Base-by-base conservation (phyloP, 441 rosid species). In the Eutrema salsugineum region DNA sequence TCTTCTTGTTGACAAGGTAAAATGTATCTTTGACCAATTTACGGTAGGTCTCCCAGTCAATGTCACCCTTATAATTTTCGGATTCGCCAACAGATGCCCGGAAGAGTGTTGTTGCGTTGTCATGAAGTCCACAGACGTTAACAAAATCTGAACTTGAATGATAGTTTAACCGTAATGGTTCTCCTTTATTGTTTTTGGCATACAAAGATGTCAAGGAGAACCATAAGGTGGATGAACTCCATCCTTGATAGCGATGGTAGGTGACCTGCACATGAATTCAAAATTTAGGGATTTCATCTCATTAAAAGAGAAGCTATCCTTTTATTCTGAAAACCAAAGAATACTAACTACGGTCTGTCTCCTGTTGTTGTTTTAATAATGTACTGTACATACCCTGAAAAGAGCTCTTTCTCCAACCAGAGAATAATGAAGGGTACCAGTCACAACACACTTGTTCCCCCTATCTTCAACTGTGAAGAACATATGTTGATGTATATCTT, bases 1-100 rank as follows among this genome's bases (percentile, higher is more conserved):
- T 89, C 87, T 90, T 94, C 84, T 88, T 89, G 69, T 92, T 94
- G 56, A 90, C 86, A 60, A 94, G 88, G 87, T 89, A 89, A 81
- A 89, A 89, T 30, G 87, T 80, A 61, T 78, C 78, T 81, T 81
- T 86, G 59, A 83, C 84, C 80, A 90, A 71, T 60, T 80, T 86
- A 81, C 83, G 84, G 70, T 79, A 79, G 70, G 89, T 80, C 66
- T 89, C 94, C 96, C 83, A 85, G 73, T 86, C 88, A 77, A 78
- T 63, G 65, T 83, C 93, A 75, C 83, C 82, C 72, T 79, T 78
- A 69, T 78, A 79, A 78, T 70, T 89, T 76, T 87, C 86, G 70
- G 81, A 78, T 75, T 84, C 86, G 75, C 82, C 81, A 72, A 81
- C 68, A 70, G 84, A 56, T 55, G 83, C 75, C 78, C 82, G 90